phyloP scores from a whole-genome alignment of 441 rosid species.

The Isatis lusitanica region DNA sequence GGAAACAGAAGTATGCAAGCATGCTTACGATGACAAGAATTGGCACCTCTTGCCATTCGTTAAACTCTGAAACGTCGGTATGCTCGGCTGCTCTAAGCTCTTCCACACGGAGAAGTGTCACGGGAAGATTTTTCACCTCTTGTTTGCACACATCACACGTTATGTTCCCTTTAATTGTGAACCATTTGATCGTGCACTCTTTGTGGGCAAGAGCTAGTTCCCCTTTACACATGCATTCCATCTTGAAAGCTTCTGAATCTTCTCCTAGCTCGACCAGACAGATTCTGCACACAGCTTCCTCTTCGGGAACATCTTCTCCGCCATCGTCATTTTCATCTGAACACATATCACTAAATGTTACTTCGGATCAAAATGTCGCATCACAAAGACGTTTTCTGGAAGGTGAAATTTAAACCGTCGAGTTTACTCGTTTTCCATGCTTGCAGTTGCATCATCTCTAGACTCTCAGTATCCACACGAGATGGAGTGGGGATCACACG shows the following conservation, averaged over 20 bases:
- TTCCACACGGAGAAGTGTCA: constrained; percentile 78
- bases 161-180: constrained; percentile 91
- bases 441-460: constrained; percentile 17
- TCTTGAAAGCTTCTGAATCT: constrained; percentile 90
- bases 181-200: constrained; percentile 93
- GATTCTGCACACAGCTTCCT: constrained; percentile 95
- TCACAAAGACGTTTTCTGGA: neutral
- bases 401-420: neutral
- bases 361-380: neutral
- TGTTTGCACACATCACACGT: constrained; percentile 94
- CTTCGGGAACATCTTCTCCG: constrained; percentile 89
- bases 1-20: constrained; percentile 90
- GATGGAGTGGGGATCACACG: constrained; percentile 80
- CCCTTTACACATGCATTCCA: constrained; percentile 99
- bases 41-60: constrained; percentile 90
- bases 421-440: constrained; percentile 49
- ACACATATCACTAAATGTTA: constrained; percentile 5
- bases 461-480: constrained; percentile 51
- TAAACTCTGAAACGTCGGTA: constrained; percentile 26
- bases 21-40: constrained; percentile 84
- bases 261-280: constrained; percentile 84
- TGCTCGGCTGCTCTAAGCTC: constrained; percentile 24
- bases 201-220: constrained; percentile 91
- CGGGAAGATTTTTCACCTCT: constrained; percentile 86
- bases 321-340: constrained; percentile 39